Base-by-base conservation (phyloP, 164 flowering plant genomes). In the Stephania yunnanensis region DNA sequence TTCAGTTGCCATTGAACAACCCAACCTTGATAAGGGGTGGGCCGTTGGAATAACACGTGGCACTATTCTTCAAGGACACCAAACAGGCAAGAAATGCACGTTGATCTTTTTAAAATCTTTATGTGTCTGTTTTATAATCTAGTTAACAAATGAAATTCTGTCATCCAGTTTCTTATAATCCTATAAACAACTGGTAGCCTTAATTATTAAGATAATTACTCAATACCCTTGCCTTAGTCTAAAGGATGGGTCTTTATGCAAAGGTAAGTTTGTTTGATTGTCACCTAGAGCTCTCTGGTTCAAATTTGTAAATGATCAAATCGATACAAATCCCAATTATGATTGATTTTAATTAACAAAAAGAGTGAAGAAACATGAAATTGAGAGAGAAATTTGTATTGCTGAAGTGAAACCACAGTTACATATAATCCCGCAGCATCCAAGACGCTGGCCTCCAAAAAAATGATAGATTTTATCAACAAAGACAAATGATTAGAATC, bases 1-100 rank as follows among this genome's bases (percentile, higher is more conserved):
- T 85, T 92, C 98, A 77, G 98, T 89, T 83, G 97, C 97, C 46
- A 80, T 94, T 44, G 98, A 96, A 84, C 97, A 94, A 80, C 92
- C 86, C 61, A 65, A 77, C 67, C 45, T 66, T 78, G 89, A 88
- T 81, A 89, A 91, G 73, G 88, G 88, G 77, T 96, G 98, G 98
- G 85, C 82, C 48, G 78, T 85, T 82, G 92, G 92, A 63, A 87
- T 94, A 67, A 96, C 99, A 19, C 93, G 98, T 75, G 99, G 99
- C 64, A 93, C 86, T 80, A 85, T 87, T 69, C 83, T 96, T 63
- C 94, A 94, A 70, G 98, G 99, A 78, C 68, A 72, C 55, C 69
- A 83, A 71, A 82, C 92, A 82, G 98, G 98, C 77, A 87, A 81
- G 87, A 46, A n/a, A 30, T 52, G 48, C 58, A 45, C 25, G 25